phyloP scores from a whole-genome alignment of 1,139 yeast genomes.

The Eremothecium cymbalariae region DNA sequence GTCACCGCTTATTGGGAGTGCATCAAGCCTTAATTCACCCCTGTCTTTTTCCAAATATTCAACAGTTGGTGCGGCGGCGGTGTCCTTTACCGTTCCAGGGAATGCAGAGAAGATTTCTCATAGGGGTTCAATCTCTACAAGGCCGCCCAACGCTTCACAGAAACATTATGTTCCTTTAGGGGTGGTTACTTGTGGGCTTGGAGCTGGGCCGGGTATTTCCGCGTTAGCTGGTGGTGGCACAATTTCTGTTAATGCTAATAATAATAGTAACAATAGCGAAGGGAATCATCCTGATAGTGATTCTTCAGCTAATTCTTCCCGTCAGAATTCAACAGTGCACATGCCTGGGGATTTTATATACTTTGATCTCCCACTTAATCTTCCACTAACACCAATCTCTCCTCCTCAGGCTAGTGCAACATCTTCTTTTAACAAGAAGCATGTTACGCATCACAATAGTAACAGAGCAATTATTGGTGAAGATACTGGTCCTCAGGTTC shows the following conservation, averaged over 20 bases:
- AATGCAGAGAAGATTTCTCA: constrained; percentile 23
- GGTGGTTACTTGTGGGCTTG: background rate
- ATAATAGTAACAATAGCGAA: no score
- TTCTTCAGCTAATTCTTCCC: constrained; percentile 13
- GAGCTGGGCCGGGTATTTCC: background rate
- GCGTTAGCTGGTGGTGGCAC: background rate
- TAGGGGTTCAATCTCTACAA: constrained; percentile 41
- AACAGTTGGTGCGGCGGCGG: constrained; percentile 16
- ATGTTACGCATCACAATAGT: constrained; percentile 21
- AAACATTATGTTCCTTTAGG: background rate
- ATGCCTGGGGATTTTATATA: constrained; percentile 33
- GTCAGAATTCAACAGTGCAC: constrained; percentile 28
- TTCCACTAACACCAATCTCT: constrained; percentile 5
- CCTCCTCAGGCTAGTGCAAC: constrained; percentile 5
- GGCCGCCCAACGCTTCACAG: constrained; percentile 16
- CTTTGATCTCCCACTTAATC: constrained; percentile 14
- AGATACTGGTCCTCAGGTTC: constrained; percentile 63
- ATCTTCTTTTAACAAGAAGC: constrained; percentile 8
- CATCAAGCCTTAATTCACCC: constrained; percentile 11
- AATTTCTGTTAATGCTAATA: constrained; percentile 7
- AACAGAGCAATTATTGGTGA: constrained; percentile 38
- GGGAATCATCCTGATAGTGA: constrained; percentile 9
- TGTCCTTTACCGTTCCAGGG: constrained; percentile 26
- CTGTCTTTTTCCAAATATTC: constrained; percentile 5
- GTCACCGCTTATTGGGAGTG: constrained; percentile 7